A percentile compares a stretch with the other conserved stretches of the same genome.
Evolutionary conservation across 2,329 filamentous ascomycete genomes (phyloP).

Genomic region (Phialophora chinensis): DNA sequence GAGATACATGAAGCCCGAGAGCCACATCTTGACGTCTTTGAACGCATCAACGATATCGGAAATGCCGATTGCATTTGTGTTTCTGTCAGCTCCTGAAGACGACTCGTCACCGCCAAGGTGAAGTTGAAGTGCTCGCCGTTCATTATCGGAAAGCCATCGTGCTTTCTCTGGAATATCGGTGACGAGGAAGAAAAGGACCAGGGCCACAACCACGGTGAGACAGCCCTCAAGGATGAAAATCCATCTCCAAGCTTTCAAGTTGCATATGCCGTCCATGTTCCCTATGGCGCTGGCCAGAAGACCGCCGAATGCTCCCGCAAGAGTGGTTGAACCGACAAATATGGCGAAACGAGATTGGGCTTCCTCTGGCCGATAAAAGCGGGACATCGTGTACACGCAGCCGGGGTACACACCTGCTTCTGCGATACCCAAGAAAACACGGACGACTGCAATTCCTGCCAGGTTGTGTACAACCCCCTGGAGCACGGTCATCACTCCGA

Average conservation of each 20-base stretch:
- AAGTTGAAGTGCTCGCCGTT: neutral
- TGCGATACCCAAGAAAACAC: neutral
- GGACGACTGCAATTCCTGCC: neutral
- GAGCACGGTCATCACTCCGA: conserved; percentile 1
- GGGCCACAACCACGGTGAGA: conserved; percentile 41
- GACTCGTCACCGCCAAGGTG: neutral
- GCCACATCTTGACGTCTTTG: conserved; percentile 6
- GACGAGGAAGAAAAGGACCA: conserved; percentile 42
- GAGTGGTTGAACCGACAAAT: conserved; percentile 46
- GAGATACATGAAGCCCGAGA: conserved; percentile 1
- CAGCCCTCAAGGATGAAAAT: conserved; percentile 48
- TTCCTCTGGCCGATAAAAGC: conserved; percentile 48
- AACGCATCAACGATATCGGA: neutral
- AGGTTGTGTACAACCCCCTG: neutral
- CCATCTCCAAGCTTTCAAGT: conserved; percentile 44
- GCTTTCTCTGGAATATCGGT: conserved; percentile 45
- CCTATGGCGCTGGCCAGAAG: conserved; percentile 59
- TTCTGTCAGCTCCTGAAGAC: neutral
- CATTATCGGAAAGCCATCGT: neutral
- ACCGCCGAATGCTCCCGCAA: conserved; percentile 52
- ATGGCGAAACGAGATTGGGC: conserved; percentile 48
- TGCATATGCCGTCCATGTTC: conserved; percentile 55
- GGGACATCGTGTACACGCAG: conserved; percentile 23
- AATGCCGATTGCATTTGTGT: neutral
- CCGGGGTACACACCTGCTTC: conserved; percentile 6